phyloP scores from a whole-genome alignment of 192 early-diverging fungal species.

The Haplosporangium gracile region DNA sequence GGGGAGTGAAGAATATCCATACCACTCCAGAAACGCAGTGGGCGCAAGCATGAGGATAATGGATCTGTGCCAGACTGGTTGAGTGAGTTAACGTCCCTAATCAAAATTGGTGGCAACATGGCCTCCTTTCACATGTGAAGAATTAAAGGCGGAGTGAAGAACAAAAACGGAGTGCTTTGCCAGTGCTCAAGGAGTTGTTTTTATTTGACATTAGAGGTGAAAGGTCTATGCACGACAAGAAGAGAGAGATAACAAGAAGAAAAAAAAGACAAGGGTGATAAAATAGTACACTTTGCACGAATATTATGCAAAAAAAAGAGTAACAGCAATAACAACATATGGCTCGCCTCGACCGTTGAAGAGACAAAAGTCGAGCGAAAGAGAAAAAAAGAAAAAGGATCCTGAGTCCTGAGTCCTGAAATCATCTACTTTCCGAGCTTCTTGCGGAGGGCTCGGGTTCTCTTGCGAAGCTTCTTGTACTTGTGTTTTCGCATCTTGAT shows the following conservation, averaged over 20 bases:
- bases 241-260: neutral
- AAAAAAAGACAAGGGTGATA: neutral
- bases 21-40: too few relatives aligned
- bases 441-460: conserved; percentile 78
- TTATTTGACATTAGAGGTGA: neutral
- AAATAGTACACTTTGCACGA: neutral
- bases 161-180: neutral
- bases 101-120: neutral
- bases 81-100: neutral
- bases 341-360: neutral
- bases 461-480: conserved; percentile 87
- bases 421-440: conserved; percentile 74
- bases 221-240: neutral
- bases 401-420: neutral
- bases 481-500: conserved; percentile 98
- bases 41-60: too few relatives aligned
- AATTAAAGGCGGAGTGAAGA: neutral
- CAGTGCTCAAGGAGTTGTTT: neutral
- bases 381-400: neutral
- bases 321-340: neutral
- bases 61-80: too few relatives aligned
- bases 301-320: neutral
- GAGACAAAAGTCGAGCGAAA: neutral
- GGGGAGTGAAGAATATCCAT: neutral
- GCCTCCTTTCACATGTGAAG: neutral